Evolutionary conservation across 2,329 filamentous ascomycete genomes (phyloP).

Genomic region (Leptographium procerum): DNA sequence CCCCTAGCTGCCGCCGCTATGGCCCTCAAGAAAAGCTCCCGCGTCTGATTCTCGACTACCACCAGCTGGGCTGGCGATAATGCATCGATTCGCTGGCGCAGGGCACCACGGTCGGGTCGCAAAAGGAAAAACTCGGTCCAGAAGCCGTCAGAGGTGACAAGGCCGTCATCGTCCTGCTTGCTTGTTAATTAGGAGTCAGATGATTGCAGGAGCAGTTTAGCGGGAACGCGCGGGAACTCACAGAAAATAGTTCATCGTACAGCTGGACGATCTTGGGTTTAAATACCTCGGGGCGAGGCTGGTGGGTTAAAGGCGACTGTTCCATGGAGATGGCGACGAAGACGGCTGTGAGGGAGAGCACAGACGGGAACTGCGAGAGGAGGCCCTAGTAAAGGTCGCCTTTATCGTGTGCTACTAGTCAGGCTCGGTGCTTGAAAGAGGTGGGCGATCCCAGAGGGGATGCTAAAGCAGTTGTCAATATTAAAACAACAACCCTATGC

Average conservation of each 20-base stretch:
- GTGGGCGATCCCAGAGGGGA: not conserved
- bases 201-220: not conserved
- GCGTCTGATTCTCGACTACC: conserved; percentile 63
- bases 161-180: conserved; percentile 38
- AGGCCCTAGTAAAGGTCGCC: not conserved
- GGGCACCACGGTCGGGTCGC: conserved; percentile 59
- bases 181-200: not conserved
- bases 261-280: conserved; percentile 88
- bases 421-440: not conserved
- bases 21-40: conserved; percentile 66
- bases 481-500: not conserved
- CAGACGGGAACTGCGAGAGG: not conserved
- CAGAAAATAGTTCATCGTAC: conserved; percentile 66
- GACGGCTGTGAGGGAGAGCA: not conserved
- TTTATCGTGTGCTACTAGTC: not conserved
- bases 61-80: conserved; percentile 65
- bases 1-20: conserved; percentile 36
- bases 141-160: conserved; percentile 70
- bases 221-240: not conserved
- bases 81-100: conserved; percentile 59
- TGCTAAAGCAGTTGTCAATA: not conserved
- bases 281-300: conserved; percentile 79
- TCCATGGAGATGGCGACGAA: conserved; percentile 7
- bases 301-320: conserved; percentile 84
- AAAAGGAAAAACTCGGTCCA: conserved; percentile 95